A percentile compares a stretch with the other conserved stretches of the same genome.
phyloP scores from a whole-genome alignment of 2,329 filamentous ascomycete species.

The Aureobasidium sp. region DNA sequence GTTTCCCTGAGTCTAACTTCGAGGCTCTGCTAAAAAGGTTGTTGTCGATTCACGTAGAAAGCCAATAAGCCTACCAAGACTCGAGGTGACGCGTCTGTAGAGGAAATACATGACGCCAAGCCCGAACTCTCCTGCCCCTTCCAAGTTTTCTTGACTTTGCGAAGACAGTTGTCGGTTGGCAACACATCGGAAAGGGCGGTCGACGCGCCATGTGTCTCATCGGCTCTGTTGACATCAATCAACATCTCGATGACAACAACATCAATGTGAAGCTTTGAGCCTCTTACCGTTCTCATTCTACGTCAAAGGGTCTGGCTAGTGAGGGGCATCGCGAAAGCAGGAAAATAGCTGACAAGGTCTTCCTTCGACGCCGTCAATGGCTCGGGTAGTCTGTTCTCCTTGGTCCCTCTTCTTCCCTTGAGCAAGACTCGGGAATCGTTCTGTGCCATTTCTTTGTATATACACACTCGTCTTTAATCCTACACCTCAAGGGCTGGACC shows the following conservation, averaged over 20 bases:
- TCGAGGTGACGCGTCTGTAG: not conserved
- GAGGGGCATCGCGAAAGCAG: constrained; percentile 4
- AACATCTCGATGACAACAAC: too few relatives aligned
- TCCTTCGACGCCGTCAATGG: not conserved
- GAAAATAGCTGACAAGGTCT: not conserved
- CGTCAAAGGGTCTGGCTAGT: not conserved
- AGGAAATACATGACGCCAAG: too few relatives aligned
- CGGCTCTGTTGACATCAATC: too few relatives aligned
- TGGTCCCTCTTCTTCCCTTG: not conserved
- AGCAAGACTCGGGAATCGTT: constrained; percentile 10
- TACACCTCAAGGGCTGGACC: not conserved
- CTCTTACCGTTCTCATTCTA: too few relatives aligned
- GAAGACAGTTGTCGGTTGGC: not conserved
- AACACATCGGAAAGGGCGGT: too few relatives aligned
- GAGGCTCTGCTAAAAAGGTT: not conserved
- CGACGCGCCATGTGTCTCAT: too few relatives aligned
- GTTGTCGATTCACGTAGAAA: not conserved
- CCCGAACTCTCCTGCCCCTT: too few relatives aligned
- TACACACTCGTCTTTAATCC: not conserved
- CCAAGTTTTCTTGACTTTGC: too few relatives aligned
- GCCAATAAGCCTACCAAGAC: not conserved
- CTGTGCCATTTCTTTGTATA: not conserved
- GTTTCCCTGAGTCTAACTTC: not conserved
- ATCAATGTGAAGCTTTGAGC: too few relatives aligned
- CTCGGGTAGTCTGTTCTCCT: not conserved